Conservation (phyloP, 78 protist species). For the Abeoforma whisleri region DNA sequence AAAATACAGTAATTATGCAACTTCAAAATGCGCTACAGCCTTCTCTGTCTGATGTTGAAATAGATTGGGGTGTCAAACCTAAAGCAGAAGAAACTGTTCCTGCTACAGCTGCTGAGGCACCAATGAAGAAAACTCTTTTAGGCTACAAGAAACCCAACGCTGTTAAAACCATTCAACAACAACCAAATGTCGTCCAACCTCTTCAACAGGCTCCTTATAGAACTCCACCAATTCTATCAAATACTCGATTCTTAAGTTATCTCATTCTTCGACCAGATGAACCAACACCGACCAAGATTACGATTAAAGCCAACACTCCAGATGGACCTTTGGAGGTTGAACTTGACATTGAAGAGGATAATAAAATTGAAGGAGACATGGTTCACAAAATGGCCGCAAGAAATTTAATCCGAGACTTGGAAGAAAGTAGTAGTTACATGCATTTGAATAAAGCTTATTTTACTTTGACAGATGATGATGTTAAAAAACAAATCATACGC, state of each 20-base stretch:
- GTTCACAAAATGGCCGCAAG: conserved; percentile 52
- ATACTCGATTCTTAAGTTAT: conserved; percentile 35
- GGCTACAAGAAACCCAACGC: no score
- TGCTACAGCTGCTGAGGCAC: no score
- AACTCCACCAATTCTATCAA: conserved; percentile 44
- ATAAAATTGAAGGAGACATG: conserved; percentile 13
- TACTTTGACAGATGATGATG: no score
- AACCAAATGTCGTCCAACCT: no score
- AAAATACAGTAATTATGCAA: conserved; percentile 27
- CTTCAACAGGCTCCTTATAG: conserved; percentile 45
- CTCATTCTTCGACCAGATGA: not conserved
- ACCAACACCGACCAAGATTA: not conserved
- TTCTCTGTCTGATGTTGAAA: conserved; percentile 6
- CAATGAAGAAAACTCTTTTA: no score
- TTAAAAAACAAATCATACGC: conserved; percentile 27
- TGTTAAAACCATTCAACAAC: no score
- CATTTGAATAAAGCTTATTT: not conserved
- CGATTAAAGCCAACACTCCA: not conserved
- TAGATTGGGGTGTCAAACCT: conserved; percentile 42
- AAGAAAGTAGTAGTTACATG: conserved; percentile 21
- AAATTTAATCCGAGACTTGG: conserved; percentile 42
- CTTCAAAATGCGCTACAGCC: conserved; percentile 50
- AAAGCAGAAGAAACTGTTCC: no score
- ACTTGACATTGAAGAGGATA: not conserved
- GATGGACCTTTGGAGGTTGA: conserved; percentile 35